Conservation (phyloP, 306 rosid genomes). For the Mimosa bimucronata region DNA sequence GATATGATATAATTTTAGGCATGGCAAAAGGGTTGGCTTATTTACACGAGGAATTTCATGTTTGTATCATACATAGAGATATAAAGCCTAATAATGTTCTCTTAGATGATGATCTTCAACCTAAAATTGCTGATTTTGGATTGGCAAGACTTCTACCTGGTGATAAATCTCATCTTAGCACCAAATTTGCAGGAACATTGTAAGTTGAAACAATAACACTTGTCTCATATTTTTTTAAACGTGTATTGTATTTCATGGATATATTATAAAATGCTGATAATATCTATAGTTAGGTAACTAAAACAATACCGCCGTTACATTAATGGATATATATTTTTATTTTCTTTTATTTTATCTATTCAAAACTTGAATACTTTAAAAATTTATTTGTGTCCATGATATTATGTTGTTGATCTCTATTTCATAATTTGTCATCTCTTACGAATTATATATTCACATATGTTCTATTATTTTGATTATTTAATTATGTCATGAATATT, state of each 20-base stretch:
- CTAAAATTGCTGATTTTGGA: conserved; percentile 1
- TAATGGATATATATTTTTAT: neutral
- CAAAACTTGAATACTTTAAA: no score
- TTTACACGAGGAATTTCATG: neutral
- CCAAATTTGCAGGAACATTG: neutral
- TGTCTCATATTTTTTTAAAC: neutral
- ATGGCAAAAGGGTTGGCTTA: neutral
- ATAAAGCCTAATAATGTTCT: neutral
- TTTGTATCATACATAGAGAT: neutral
- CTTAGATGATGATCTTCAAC: neutral
- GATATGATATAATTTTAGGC: neutral
- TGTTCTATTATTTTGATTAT: neutral
- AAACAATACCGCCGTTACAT: neutral
- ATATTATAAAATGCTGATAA: neutral
- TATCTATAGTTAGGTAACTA: neutral
- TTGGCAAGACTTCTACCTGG: neutral
- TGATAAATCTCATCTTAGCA: neutral
- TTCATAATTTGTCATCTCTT: neutral
- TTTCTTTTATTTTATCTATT: no score
- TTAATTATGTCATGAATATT: neutral
- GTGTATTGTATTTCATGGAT: neutral
- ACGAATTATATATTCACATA: neutral
- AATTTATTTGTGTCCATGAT: no score
- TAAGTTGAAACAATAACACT: neutral
- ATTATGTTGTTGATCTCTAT: neutral